Base-by-base conservation (phyloP, 2,329 filamentous ascomycete species). In the Ophiostoma perfectum region DNA sequence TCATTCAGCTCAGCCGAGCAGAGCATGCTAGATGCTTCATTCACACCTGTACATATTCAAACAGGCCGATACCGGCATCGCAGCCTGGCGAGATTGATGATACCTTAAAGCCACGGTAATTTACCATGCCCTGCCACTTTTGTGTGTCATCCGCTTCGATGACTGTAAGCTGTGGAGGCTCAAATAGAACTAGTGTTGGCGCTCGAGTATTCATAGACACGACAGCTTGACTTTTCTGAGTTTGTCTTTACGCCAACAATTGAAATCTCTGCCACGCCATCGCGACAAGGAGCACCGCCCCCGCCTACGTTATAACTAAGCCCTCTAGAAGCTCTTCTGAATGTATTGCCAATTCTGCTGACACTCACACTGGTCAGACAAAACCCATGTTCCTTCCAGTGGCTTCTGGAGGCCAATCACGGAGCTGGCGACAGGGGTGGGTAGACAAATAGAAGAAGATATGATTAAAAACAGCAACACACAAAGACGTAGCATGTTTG, bases 291-390 rank as follows among this genome's bases (percentile, higher is more conserved):
- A 18, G 55, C 38, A 60, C 55, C 16, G 27, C 27, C 38, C 55
- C 55, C 27, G 27, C 27, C 9, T 58, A 27, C 27, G 27, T 27
- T 27, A 27, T 27, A 27, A 27, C 27, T 27, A 27, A 27, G 27
- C 52, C 9, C 42, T 12, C 42, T 27, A 36, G 49, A 55, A 62
- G 39, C 7, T 63, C 14, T 39, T 18, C 44, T 52, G 42, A 64
- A 8, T 39, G 39, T 41, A 45, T 62, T 55, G 14, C 9, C 63
- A 69, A 68, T 71, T 71, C 65, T 16, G 70, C 71, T 72, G 69
- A 72, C 71, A 64, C 65, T 64, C 11, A 4, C 5, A 39, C 55
- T 71, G 72, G 71, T 70, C 71, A 72, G 67, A 71, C 41, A 42
- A 60, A 70, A 67, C 69, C 38, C 42, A 68, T 62, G 52, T 44